These are phyloP conservation scores for Zopfia rhizophila DNA, from an alignment of 2,329 filamentous ascomycete genomes.

Conservation along the genomic window DNA sequence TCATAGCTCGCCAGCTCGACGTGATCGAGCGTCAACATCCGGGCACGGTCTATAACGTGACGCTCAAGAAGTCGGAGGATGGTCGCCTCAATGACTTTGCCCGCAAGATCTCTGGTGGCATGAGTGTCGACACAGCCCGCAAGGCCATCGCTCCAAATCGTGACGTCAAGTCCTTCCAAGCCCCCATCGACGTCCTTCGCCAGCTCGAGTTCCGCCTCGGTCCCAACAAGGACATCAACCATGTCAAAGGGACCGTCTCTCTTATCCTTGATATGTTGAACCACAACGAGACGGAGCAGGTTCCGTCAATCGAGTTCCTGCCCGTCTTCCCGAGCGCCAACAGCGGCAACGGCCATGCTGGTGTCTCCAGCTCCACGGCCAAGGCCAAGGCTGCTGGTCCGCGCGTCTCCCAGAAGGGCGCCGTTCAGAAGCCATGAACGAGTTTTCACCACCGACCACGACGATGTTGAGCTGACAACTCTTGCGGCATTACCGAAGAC, in stretches of 20 bases:
- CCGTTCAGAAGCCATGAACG: slow-evolving; percentile 36
- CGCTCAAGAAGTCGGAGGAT: slow-evolving; percentile 49
- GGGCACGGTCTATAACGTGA: slow-evolving; percentile 43
- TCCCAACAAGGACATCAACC: slow-evolving; percentile 26
- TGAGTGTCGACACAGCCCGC: slow-evolving; percentile 19
- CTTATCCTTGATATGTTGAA: slow-evolving; percentile 43
- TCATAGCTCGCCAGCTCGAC: slow-evolving; percentile 47
- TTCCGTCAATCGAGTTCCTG: slow-evolving; percentile 45
- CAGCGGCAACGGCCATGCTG: background rate
- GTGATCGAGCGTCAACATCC: slow-evolving; percentile 43
- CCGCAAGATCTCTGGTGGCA: slow-evolving; percentile 31
- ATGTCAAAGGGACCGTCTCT: slow-evolving; percentile 34
- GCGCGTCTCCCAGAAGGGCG: slow-evolving; percentile 34
- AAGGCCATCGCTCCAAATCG: slow-evolving; percentile 18
- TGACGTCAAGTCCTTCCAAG: slow-evolving; percentile 40
- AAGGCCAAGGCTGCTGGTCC: slow-evolving; percentile 22
- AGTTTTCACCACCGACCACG: too few relatives aligned
- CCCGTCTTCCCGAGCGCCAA: slow-evolving; percentile 35
- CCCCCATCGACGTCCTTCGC: slow-evolving; percentile 46
- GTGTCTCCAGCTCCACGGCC: slow-evolving; percentile 1
- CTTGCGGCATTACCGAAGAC: too few relatives aligned
- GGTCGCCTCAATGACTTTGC: slow-evolving; percentile 43
- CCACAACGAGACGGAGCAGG: slow-evolving; percentile 33
- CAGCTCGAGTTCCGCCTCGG: slow-evolving; percentile 39
- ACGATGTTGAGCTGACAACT: too few relatives aligned